These are phyloP conservation scores for Penicillium cinerascens DNA, from an alignment of 495 filamentous ascomycete genomes.

Conservation along the genomic window DNA sequence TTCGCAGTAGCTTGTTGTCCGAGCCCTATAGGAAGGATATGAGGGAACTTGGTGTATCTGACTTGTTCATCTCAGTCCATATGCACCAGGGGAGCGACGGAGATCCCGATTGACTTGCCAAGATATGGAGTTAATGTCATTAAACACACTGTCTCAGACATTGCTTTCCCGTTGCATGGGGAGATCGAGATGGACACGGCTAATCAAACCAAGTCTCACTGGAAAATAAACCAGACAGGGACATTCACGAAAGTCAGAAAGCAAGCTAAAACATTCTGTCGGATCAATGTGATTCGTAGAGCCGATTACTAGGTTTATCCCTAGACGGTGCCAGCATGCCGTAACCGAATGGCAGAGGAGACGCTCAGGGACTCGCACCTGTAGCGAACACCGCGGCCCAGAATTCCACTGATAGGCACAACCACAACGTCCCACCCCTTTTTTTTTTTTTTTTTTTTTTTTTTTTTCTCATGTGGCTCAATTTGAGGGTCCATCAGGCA, in stretches of 20 bases:
- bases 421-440: slow-evolving; percentile 3
- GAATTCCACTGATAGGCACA: slow-evolving; percentile 16
- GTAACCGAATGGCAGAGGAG: slow-evolving; percentile 4
- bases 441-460: no score
- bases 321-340: background rate
- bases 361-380: slow-evolving; percentile 3
- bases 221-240: background rate
- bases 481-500: background rate
- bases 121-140: background rate
- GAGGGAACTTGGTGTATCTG: background rate
- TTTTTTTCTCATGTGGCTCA: background rate
- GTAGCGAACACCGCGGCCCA: slow-evolving; percentile 11
- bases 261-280: background rate
- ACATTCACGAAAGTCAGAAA: background rate
- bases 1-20: slow-evolving; percentile 2
- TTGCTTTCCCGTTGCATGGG: background rate
- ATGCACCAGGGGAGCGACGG: background rate
- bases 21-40: background rate
- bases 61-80: background rate
- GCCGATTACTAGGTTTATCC: background rate
- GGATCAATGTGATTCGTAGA: background rate
- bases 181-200: slow-evolving; percentile 13
- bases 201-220: slow-evolving; percentile 16
- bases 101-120: background rate
- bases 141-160: slow-evolving; percentile 26